Conservation (phyloP, 202 grass and related monocot species). For the Saccharum hybrid region DNA sequence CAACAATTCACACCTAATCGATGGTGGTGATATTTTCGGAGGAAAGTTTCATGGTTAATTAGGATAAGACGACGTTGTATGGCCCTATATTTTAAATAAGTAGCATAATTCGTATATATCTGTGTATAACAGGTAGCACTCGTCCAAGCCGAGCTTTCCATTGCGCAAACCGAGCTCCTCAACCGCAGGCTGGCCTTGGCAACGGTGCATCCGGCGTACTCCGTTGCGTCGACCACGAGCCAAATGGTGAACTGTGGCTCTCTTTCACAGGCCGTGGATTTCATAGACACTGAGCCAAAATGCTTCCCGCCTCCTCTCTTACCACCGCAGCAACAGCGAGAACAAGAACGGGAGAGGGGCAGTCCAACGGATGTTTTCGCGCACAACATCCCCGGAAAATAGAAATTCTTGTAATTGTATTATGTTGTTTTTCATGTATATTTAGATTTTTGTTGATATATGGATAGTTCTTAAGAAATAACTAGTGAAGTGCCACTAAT, state of each 20-base stretch:
- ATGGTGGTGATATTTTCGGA: neutral
- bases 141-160: slow-evolving; percentile 75
- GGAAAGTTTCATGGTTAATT: neutral
- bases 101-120: neutral
- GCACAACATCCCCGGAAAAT: slow-evolving; percentile 14
- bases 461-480: neutral
- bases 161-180: slow-evolving; percentile 66
- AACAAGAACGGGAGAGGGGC: slow-evolving; percentile 40
- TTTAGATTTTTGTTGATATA: neutral
- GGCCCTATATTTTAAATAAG: no score
- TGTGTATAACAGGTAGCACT: slow-evolving; percentile 55
- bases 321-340: slow-evolving; percentile 38
- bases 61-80: neutral
- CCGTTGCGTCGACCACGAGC: slow-evolving; percentile 44
- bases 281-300: slow-evolving; percentile 53
- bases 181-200: slow-evolving; percentile 62
- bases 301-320: slow-evolving; percentile 36
- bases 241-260: slow-evolving; percentile 44
- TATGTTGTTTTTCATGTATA: neutral
- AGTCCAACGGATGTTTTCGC: slow-evolving; percentile 42
- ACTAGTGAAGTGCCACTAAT: no score
- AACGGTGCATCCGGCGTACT: slow-evolving; percentile 57
- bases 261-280: slow-evolving; percentile 45
- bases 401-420: neutral
- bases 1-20: neutral